A percentile compares a stretch with the other conserved stretches of the same genome.
phyloP scores from a whole-genome alignment of 768 basidiomycete genomes.

The Pleurotus tuber-regium region DNA sequence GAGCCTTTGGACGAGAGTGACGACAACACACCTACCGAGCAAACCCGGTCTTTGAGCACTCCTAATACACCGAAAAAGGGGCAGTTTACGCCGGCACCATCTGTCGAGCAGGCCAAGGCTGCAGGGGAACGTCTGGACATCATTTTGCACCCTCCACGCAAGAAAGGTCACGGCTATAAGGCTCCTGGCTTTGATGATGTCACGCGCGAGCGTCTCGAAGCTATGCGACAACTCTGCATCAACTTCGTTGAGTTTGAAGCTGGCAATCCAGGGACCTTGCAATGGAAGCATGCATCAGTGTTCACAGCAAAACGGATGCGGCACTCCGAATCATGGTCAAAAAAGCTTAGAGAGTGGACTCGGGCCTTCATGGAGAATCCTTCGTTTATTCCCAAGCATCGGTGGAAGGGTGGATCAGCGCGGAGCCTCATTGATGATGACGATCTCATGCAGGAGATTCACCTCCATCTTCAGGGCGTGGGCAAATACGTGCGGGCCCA shows the following conservation, averaged over 20 bases:
- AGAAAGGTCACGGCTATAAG: conserved; percentile 12
- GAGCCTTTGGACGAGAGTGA: too few relatives aligned
- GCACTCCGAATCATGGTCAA: not conserved
- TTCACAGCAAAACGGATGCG: not conserved
- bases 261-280: not conserved
- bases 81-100: too few relatives aligned
- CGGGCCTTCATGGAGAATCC: conserved; percentile 16
- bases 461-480: conserved; percentile 13
- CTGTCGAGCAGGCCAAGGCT: conserved; percentile 9
- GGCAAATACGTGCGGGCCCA: conserved; percentile 17
- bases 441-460: conserved; percentile 8
- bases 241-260: conserved; percentile 8
- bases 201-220: not conserved
- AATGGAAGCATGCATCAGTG: conserved; percentile 11
- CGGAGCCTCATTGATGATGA: conserved; percentile 1
- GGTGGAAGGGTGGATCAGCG: not conserved
- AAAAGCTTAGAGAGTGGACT: conserved; percentile 18
- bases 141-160: conserved; percentile 13
- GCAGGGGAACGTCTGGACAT: conserved; percentile 9
- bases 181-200: conserved; percentile 12
- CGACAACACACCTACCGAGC: too few relatives aligned
- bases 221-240: conserved; percentile 12
- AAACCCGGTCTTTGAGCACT: too few relatives aligned
- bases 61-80: too few relatives aligned
- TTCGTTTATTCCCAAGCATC: conserved; percentile 9